Evolutionary conservation across 805 yeast genomes (phyloP), one percentile per base, ranked within the genome.

Genomic region (Nakazawaea laoshanensis): DNA sequence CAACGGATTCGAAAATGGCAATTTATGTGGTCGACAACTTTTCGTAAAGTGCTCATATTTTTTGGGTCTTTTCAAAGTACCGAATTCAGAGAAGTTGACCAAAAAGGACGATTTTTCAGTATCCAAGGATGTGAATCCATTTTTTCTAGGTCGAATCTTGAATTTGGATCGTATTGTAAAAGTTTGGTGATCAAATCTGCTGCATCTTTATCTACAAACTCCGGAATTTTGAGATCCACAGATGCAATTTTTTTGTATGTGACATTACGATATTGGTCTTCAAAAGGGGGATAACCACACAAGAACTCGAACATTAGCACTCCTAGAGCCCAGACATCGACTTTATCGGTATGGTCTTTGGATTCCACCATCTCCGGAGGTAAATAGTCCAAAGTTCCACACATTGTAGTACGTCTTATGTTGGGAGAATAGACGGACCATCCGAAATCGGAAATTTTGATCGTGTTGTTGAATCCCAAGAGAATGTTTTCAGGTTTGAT

Each of bases 361-460:
- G 83, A 77, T 40, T 81, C 92, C 5, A 89, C 84, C 82, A 92
- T 78, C 57, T 89, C 98, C 6, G 98, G 98, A 0, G 97, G 94
- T 11, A 92, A 57, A 46, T 89, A 89, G 55, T 92, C 97, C 25
- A 89, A 61, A 0, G 98, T 92, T 1, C 98, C 97, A 56, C 97
- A 92, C 61, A 92, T 70, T 0, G 97, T 89, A 11, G 75, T 65
- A 47, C 96, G 61, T 41, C 72, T 69, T 11, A 27, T 38, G 6
- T 69, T 57, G 1, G 74, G 73, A 0, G 82, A 68, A 43, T 75
- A 76, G 41, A 88, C 89, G 36, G 94, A 81, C 96, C 96, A 89
- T 10, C 98, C 98, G 52, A 92, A 89, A 57, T 89, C 98, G 13
- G 95, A 80, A 24, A 89, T 66, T 52, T 88, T 89, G 35, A 89